phyloP scores from a whole-genome alignment of 176 grass and related monocot genomes.

The Metroxylon sagu region DNA sequence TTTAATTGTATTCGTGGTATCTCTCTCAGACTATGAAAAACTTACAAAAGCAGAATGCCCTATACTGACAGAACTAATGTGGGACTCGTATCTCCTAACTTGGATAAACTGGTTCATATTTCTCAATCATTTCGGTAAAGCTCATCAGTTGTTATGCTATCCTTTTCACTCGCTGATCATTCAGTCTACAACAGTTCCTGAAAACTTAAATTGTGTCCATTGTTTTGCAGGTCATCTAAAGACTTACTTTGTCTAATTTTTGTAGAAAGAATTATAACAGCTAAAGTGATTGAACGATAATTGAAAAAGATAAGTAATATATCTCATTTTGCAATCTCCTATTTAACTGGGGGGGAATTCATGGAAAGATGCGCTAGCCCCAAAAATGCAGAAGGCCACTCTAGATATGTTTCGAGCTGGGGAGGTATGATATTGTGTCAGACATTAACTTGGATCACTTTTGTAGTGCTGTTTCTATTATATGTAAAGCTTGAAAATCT shows the following conservation, averaged over 20 bases:
- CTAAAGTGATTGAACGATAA: slow-evolving; percentile 8
- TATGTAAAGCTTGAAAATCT: neutral
- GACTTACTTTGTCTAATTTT: slow-evolving; percentile 10
- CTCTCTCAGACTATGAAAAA: neutral
- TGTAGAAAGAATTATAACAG: slow-evolving; percentile 9
- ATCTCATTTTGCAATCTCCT: slow-evolving; percentile 8
- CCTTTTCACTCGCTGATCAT: no score
- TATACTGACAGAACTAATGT: neutral
- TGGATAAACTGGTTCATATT: slow-evolving; percentile 2
- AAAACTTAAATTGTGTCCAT: no score
- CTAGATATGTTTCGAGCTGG: neutral
- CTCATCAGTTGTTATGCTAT: no score
- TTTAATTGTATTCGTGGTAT: neutral
- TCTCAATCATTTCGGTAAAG: slow-evolving; percentile 3
- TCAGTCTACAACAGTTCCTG: no score
- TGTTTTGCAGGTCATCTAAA: slow-evolving; percentile 1
- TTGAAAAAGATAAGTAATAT: neutral
- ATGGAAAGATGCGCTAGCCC: neutral
- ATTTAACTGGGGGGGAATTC: slow-evolving; percentile 8
- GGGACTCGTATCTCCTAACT: slow-evolving; percentile 3
- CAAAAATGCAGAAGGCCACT: neutral
- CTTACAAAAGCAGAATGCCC: neutral
- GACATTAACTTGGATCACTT: neutral
- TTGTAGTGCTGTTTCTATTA: no score
- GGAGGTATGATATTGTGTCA: neutral